These are phyloP conservation scores for Nectriaceae sp. DNA, from an alignment of 2,329 filamentous ascomycete species.

Conservation along the genomic window DNA sequence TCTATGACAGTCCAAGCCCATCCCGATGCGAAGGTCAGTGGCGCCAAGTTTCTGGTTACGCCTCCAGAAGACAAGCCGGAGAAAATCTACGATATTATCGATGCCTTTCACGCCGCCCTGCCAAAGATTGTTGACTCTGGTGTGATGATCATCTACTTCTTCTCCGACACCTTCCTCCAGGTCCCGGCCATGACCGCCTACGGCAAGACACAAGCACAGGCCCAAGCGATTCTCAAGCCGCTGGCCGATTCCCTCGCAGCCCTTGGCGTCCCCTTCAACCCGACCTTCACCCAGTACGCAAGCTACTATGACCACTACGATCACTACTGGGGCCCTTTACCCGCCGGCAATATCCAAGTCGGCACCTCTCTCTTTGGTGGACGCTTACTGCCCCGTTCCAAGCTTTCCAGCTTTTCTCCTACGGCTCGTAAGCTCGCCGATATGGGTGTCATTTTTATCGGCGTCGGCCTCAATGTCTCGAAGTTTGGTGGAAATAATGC, in stretches of 20 bases:
- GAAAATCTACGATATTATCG: constrained; percentile 19
- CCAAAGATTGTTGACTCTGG: constrained; percentile 47
- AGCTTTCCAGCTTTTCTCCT: constrained; percentile 22
- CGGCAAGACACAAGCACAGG: constrained; percentile 43
- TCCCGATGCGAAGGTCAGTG: constrained; percentile 43
- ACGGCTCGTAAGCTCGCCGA: constrained; percentile 15
- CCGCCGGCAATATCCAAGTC: constrained; percentile 34
- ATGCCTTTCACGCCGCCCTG: constrained; percentile 26
- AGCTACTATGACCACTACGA: constrained; percentile 44
- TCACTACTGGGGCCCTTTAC: constrained; percentile 44
- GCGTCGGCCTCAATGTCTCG: constrained; percentile 29
- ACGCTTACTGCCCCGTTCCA: constrained; percentile 43
- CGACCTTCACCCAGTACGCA: constrained; percentile 21
- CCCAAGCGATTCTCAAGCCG: constrained; percentile 44
- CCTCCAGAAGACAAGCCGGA: constrained; percentile 22
- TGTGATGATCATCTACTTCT: constrained; percentile 46
- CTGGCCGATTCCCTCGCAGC: constrained; percentile 17
- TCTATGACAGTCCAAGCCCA: constrained; percentile 56
- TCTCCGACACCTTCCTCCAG: constrained; percentile 47
- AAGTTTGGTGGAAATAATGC: constrained; percentile 21
- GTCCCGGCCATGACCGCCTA: constrained; percentile 44
- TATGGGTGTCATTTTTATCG: constrained; percentile 30
- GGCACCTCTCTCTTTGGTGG: constrained; percentile 37
- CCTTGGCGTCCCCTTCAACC: constrained; percentile 13
- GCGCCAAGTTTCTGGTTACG: constrained; percentile 46